phyloP scores from a whole-genome alignment of 345 rosid genomes.

The Lagerstroemia speciosa region DNA sequence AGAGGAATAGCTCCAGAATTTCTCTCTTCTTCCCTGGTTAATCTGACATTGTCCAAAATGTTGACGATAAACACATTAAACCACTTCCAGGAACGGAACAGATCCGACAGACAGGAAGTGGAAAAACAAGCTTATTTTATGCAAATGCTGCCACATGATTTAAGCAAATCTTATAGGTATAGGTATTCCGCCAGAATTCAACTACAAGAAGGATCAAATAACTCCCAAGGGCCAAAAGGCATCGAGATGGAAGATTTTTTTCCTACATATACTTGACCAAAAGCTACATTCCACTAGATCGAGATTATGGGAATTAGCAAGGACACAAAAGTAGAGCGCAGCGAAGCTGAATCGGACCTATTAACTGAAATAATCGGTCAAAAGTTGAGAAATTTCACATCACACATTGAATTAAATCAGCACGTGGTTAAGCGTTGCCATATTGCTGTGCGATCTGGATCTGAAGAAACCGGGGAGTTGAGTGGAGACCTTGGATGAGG shows the following conservation, averaged over 20 bases:
- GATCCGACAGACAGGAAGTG: neutral
- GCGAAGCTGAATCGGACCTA: neutral
- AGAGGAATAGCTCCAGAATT: neutral
- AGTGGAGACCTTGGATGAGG: conserved; percentile 52
- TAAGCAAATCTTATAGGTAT: neutral
- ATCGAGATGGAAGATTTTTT: neutral
- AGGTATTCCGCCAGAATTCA: neutral
- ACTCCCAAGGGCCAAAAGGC: neutral
- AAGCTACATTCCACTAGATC: neutral
- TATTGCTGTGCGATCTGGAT: neutral
- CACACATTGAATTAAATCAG: neutral
- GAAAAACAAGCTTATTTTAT: neutral
- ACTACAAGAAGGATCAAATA: neutral
- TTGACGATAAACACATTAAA: neutral
- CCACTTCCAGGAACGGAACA: neutral
- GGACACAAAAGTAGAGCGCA: neutral
- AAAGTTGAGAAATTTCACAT: neutral
- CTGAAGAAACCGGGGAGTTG: neutral
- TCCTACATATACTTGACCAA: neutral
- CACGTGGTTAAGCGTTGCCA: neutral
- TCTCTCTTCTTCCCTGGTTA: neutral
- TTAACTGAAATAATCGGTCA: neutral
- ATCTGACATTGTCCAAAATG: neutral
- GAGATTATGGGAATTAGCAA: neutral
- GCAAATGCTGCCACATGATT: neutral